Percentiles rank a stretch among this genome's conserved stretches.
These are phyloP conservation scores for Yarrowia sp. DNA, from an alignment of 805 yeast genomes.

Conservation along the genomic window DNA sequence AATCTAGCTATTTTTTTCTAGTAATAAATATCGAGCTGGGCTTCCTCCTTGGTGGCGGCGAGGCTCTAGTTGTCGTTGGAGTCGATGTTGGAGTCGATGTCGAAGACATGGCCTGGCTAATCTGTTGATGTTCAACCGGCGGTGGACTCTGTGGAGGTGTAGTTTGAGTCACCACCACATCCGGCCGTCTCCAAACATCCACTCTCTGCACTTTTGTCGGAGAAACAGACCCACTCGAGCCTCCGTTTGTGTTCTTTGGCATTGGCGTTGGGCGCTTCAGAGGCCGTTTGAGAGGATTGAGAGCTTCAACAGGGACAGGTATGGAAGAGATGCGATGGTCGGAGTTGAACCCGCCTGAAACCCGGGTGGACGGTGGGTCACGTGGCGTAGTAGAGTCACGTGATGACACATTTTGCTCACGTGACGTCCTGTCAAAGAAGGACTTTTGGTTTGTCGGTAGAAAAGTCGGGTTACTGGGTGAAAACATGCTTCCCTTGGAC, in stretches of 20 bases:
- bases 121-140: not conserved
- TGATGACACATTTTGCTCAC: not conserved
- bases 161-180: not conserved
- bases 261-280: constrained; percentile 17
- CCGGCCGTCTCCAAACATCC: not conserved
- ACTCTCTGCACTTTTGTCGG: not conserved
- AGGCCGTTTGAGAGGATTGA: not conserved
- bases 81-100: not conserved
- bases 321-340: not conserved
- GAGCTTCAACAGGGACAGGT: not conserved
- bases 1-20: constrained; percentile 7
- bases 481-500: constrained; percentile 11
- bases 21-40: constrained; percentile 24
- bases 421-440: not conserved
- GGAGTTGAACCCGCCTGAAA: not conserved
- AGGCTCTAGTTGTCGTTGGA: not conserved
- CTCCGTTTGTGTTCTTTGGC: not conserved
- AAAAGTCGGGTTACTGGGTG: constrained; percentile 9
- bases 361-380: not conserved
- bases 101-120: not conserved
- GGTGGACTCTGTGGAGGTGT: constrained; percentile 19
- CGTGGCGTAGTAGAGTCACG: not conserved
- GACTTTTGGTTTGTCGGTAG: not conserved
- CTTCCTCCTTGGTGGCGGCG: constrained; percentile 3
- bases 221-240: not conserved